These are phyloP conservation scores for Hypoxylon cercidicola DNA, from an alignment of 495 filamentous ascomycete species.

Conservation along the genomic window DNA sequence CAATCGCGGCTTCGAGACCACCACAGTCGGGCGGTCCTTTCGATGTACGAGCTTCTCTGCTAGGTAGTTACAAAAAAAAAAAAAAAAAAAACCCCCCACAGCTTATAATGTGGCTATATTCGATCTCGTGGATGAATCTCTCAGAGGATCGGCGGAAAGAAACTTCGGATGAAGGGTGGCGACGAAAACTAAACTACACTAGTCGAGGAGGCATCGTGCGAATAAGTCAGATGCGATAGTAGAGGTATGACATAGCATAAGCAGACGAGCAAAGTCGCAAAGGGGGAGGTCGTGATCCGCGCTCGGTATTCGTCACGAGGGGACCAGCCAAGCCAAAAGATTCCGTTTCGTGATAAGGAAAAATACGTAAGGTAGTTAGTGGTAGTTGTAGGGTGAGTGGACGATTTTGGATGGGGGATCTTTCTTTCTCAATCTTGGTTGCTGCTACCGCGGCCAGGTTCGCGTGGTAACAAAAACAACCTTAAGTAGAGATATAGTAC, in stretches of 20 bases:
- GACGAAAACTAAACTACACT: too few species aligned
- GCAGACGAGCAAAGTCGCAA: neutral
- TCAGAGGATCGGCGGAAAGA: too few species aligned
- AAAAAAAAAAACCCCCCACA: neutral
- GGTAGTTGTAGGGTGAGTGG: slow-evolving; percentile 4
- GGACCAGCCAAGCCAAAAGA: too few species aligned
- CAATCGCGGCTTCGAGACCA: slow-evolving; percentile 23
- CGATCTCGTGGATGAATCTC: too few species aligned
- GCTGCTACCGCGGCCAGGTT: slow-evolving; percentile 29
- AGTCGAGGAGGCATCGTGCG: too few species aligned
- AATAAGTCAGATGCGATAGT: neutral
- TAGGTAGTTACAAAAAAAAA: neutral
- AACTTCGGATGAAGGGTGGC: slow-evolving; percentile 1
- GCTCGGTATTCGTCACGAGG: neutral
- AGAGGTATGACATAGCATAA: neutral
- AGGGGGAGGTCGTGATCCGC: neutral
- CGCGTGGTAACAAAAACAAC: slow-evolving; percentile 38
- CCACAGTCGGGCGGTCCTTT: slow-evolving; percentile 27
- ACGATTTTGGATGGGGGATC: slow-evolving; percentile 28
- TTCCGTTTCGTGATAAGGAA: neutral
- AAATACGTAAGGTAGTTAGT: slow-evolving; percentile 17
- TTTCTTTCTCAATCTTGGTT: slow-evolving; percentile 30
- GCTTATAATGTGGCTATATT: neutral
- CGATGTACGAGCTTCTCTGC: slow-evolving; percentile 7
- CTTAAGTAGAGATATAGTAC: slow-evolving; percentile 2